Evolutionary conservation across 768 basidiomycete genomes (phyloP), one percentile per base, ranked within the genome.

Genomic region (Lactarius akahatsu): DNA sequence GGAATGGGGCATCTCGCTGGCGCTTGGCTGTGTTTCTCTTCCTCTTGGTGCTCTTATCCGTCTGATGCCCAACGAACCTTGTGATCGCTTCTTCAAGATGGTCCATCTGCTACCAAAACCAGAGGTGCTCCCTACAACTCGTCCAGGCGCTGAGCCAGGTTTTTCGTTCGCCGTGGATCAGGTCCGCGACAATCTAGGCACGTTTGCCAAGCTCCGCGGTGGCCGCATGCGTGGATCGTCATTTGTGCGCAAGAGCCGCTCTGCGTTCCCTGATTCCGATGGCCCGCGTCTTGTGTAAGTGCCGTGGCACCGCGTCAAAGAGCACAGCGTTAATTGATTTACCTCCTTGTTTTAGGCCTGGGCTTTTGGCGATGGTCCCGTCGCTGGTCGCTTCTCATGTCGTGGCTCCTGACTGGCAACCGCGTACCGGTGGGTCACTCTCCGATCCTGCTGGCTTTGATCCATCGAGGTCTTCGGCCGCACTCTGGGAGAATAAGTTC

Each of bases 1-100:
- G 47, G 94, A 96, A 76, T 99, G 97, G 97, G 95, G 86, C 61
- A 92, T 98, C 70, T 91, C 92, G 0, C 79, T 99, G 45, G 89
- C 93, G 58, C 83, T 98, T 40, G 97, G 96, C 41, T 68, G 89
- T 52, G 85, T 94, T 57, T 89, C 97, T 11, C 86, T 98, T 55
- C 97, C 96, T 5, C 82, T 96, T 71, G 97, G 94, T 61, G 88
- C 81, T 43, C 73, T 94, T 68, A 83, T 96, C 66, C 92, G 96
- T 52, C 77, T 86, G 26, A 75, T 96, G 34, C 96, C 96, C 57
- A 94, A 90, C 72, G 83, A 73, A 40, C 92, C 93, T 0, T 87
- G 94, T 73, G 90, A 92, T 71, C 82, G 78, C 20, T 59, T 88
- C 67, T 80, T 90, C 70, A 78, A 83, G 72, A 74, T 75, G 62